phyloP scores from a whole-genome alignment of 345 rosid genomes.

The Mangifera indica region DNA sequence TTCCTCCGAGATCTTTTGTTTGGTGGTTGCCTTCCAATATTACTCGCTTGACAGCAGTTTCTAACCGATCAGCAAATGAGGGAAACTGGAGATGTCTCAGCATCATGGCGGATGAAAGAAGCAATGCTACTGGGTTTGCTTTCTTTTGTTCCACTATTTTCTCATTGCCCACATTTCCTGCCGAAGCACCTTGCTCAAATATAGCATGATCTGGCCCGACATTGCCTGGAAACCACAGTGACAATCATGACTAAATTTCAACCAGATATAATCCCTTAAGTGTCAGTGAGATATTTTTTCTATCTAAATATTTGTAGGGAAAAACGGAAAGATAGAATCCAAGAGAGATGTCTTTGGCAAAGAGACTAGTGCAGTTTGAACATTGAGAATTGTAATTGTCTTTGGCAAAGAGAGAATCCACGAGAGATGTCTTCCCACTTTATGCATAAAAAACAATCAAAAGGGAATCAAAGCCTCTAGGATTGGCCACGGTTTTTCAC shows the following conservation, averaged over 20 bases:
- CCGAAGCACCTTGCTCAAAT: slow-evolving; percentile 97
- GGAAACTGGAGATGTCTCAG: slow-evolving; percentile 96
- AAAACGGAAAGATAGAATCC: background rate
- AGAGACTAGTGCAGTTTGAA: too few species aligned
- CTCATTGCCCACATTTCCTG: slow-evolving; percentile 90
- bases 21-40: slow-evolving; percentile 61
- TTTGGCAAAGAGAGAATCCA: background rate
- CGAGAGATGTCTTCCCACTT: background rate
- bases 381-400: too few species aligned
- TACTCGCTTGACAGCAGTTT: slow-evolving; percentile 75
- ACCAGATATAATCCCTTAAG: background rate
- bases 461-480: background rate
- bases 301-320: too few species aligned
- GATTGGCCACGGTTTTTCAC: background rate
- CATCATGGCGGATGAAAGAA: slow-evolving; percentile 98
- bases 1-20: slow-evolving; percentile 87
- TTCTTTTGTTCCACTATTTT: slow-evolving; percentile 55
- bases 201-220: slow-evolving; percentile 91
- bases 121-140: slow-evolving; percentile 93
- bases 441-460: background rate
- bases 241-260: background rate
- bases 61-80: slow-evolving; percentile 84
- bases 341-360: background rate
- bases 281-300: background rate
- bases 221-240: slow-evolving; percentile 55